A percentile compares a stretch with the other conserved stretches of the same genome.
phyloP scores from a whole-genome alignment of 2,329 filamentous ascomycete genomes.

The Apiospora rasikravindrae region DNA sequence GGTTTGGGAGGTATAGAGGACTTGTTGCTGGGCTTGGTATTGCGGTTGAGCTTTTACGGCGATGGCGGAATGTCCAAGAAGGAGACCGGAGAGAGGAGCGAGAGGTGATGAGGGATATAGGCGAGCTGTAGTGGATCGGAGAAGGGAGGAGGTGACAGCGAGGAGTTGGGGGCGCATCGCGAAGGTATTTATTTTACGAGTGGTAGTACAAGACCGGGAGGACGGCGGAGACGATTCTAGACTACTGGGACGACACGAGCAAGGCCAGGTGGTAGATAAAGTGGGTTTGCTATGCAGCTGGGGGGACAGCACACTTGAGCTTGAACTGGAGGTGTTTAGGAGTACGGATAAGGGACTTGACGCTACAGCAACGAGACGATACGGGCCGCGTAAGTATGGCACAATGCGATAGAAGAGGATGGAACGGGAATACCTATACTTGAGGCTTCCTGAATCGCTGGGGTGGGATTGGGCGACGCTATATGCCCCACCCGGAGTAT shows the following conservation, averaged over 20 bases:
- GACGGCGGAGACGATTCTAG: neutral
- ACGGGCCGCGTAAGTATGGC: neutral
- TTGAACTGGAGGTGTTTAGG: neutral
- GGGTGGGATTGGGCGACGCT: neutral
- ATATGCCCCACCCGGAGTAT: conserved; percentile 9
- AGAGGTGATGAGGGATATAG: neutral
- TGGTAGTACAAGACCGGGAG: neutral
- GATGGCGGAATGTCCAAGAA: neutral
- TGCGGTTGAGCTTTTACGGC: conserved; percentile 5
- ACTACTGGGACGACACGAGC: neutral
- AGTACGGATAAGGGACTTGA: neutral
- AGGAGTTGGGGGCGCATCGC: conserved; percentile 17
- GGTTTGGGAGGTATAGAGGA: neutral
- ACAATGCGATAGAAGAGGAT: conserved; percentile 9
- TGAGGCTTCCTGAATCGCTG: neutral
- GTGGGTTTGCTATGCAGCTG: neutral
- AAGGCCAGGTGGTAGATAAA: neutral
- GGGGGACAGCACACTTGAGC: neutral
- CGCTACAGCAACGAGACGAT: neutral
- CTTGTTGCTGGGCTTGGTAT: neutral
- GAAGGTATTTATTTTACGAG: conserved; percentile 17
- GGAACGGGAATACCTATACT: conserved; percentile 1
- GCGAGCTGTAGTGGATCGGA: conserved; percentile 14
- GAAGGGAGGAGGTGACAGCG: conserved; percentile 14
- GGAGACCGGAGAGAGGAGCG: neutral